Evolutionary conservation across 2,329 filamentous ascomycete genomes (phyloP).

Genomic region (Aspergillus neotritici): DNA sequence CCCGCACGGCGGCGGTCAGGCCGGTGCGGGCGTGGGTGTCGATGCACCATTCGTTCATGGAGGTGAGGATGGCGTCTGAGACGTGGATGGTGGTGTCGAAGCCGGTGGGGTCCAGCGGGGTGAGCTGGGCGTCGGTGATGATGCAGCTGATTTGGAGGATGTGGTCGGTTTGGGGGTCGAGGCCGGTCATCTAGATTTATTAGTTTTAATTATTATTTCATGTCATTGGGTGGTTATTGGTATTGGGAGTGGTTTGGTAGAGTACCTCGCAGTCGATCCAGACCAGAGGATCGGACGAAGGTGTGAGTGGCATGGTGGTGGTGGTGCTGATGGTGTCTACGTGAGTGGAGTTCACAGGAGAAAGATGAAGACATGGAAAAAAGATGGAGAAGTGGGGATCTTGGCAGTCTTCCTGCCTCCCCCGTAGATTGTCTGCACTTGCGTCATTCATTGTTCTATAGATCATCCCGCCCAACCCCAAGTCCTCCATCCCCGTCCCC

Average conservation of each 20-base stretch:
- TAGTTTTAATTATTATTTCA: not conserved
- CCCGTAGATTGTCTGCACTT: too few relatives aligned
- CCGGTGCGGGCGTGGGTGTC: slow-evolving; percentile 74
- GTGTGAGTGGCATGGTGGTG: slow-evolving; percentile 37
- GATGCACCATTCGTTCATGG: slow-evolving; percentile 88
- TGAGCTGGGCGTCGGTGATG: slow-evolving; percentile 74
- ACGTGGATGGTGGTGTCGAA: slow-evolving; percentile 78
- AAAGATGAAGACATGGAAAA: not conserved
- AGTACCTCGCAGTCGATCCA: slow-evolving; percentile 76
- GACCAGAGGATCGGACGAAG: slow-evolving; percentile 63
- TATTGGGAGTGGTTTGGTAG: not conserved
- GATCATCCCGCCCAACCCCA: too few relatives aligned
- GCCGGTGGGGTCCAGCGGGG: slow-evolving; percentile 67
- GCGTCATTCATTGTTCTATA: too few relatives aligned
- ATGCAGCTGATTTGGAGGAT: slow-evolving; percentile 92
- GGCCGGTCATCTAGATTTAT: slow-evolving; percentile 81
- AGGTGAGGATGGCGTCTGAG: slow-evolving; percentile 60
- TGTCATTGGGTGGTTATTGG: too few relatives aligned
- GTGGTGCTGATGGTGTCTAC: not conserved
- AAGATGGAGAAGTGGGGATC: not conserved
- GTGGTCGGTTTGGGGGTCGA: slow-evolving; percentile 69
- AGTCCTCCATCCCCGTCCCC: too few relatives aligned
- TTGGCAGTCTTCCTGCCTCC: not conserved
- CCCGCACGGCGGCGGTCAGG: slow-evolving; percentile 68
- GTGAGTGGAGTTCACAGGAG: not conserved